Evolutionary conservation across 2,329 filamentous ascomycete genomes (phyloP).

Genomic region (Metarhizium album): DNA sequence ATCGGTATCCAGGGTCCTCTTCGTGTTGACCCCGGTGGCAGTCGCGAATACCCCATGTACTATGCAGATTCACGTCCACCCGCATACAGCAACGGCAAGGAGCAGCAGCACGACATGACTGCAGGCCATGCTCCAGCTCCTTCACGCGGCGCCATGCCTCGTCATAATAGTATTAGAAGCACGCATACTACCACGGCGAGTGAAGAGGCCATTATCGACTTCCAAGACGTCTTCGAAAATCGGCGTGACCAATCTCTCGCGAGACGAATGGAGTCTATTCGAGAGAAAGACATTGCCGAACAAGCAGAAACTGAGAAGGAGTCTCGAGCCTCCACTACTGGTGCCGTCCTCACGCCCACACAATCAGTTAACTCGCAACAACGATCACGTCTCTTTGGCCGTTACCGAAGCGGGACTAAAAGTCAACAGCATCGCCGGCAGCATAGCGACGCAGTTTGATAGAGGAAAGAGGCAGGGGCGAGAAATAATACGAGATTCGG

Average conservation of each 20-base stretch:
- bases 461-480: neutral
- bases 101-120: slow-evolving; percentile 12
- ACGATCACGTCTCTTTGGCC: slow-evolving; percentile 19
- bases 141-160: slow-evolving; percentile 7
- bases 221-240: slow-evolving; percentile 35
- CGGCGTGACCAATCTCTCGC: slow-evolving; percentile 26
- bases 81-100: slow-evolving; percentile 20
- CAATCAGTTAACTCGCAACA: slow-evolving; percentile 14
- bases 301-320: slow-evolving; percentile 17
- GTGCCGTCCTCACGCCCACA: slow-evolving; percentile 13
- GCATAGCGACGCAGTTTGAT: slow-evolving; percentile 2
- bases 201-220: slow-evolving; percentile 26
- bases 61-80: slow-evolving; percentile 27
- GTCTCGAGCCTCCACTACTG: slow-evolving; percentile 17
- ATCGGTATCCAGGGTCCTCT: slow-evolving; percentile 74
- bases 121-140: slow-evolving; percentile 4
- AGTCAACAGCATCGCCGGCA: slow-evolving; percentile 10
- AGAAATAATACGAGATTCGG: neutral
- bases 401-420: slow-evolving; percentile 19
- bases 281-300: slow-evolving; percentile 24
- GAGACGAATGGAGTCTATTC: slow-evolving; percentile 26
- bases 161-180: slow-evolving; percentile 9
- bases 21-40: slow-evolving; percentile 52
- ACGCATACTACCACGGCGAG: slow-evolving; percentile 14
- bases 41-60: slow-evolving; percentile 56